Evolutionary conservation across 1,284 basidiomycete species (phyloP).

Genomic region (Cerioporus squamosus): DNA sequence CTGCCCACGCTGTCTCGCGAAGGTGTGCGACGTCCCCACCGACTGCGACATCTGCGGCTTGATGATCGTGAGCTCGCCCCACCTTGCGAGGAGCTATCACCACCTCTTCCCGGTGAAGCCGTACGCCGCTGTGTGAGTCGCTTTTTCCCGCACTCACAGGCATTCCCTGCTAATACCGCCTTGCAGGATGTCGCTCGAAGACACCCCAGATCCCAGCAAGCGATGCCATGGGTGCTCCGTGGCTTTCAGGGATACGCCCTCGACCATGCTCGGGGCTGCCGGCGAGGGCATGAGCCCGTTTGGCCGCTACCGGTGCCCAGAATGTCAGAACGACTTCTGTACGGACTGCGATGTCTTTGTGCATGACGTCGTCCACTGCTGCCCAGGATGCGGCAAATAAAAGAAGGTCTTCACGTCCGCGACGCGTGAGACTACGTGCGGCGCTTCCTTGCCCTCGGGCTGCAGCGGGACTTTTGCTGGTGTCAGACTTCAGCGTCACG

Average conservation of each 20-base stretch:
- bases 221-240: slow-evolving; percentile 77
- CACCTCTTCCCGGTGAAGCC: slow-evolving; percentile 91
- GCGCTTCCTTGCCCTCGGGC: no score
- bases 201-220: slow-evolving; percentile 36
- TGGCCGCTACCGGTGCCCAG: slow-evolving; percentile 77
- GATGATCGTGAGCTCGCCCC: slow-evolving; percentile 97
- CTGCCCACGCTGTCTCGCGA: slow-evolving; percentile 91
- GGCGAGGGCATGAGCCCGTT: slow-evolving; percentile 76
- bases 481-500: no score
- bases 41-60: slow-evolving; percentile 97
- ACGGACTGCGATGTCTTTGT: slow-evolving; percentile 69
- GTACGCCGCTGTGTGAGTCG: slow-evolving; percentile 78
- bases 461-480: no score
- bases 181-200: slow-evolving; percentile 44
- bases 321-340: slow-evolving; percentile 60
- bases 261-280: slow-evolving; percentile 28
- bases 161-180: background rate
- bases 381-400: slow-evolving; percentile 54
- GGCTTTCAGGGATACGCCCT: slow-evolving; percentile 51
- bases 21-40: slow-evolving; percentile 97
- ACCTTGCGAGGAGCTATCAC: slow-evolving; percentile 94
- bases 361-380: slow-evolving; percentile 64
- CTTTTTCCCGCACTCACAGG: background rate
- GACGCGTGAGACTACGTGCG: no score
- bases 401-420: background rate